A percentile compares a stretch with the other conserved stretches of the same genome.
phyloP scores from a whole-genome alignment of 768 basidiomycete genomes.

The Suillus lakei region DNA sequence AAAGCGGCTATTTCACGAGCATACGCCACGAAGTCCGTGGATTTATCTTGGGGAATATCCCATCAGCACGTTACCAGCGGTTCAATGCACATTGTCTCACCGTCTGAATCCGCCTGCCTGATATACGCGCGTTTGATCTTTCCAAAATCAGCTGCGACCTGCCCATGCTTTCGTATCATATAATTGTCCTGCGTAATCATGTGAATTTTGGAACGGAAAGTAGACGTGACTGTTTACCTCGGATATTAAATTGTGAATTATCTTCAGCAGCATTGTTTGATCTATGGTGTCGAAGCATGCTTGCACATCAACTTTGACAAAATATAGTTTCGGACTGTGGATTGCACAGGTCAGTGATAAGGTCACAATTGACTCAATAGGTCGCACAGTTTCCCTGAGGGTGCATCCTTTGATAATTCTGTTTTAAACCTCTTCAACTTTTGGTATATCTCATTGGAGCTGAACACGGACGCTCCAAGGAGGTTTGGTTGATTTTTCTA shows the following conservation, averaged over 20 bases:
- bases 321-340: conserved; percentile 84
- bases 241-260: conserved; percentile 73
- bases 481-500: conserved; percentile 67
- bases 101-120: conserved; percentile 69
- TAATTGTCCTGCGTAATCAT: conserved; percentile 64
- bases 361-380: neutral
- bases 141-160: conserved; percentile 61
- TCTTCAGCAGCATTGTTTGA: conserved; percentile 80
- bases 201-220: conserved; percentile 7
- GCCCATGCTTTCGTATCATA: conserved; percentile 70
- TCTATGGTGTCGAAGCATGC: conserved; percentile 98
- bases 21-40: conserved; percentile 71
- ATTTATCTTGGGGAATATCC: conserved; percentile 59
- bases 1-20: conserved; percentile 69
- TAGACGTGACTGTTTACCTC: conserved; percentile 48
- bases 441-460: conserved; percentile 80
- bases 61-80: neutral
- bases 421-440: conserved; percentile 76
- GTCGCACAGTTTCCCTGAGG: conserved; percentile 59
- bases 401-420: conserved; percentile 42
- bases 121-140: conserved; percentile 61
- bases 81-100: conserved; percentile 38
- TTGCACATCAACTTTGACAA: conserved; percentile 95
- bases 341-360: conserved; percentile 3
- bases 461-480: conserved; percentile 83